These are phyloP conservation scores for Bigelowiella natans DNA, from an alignment of 78 protist genomes.

Conservation along the genomic window DNA sequence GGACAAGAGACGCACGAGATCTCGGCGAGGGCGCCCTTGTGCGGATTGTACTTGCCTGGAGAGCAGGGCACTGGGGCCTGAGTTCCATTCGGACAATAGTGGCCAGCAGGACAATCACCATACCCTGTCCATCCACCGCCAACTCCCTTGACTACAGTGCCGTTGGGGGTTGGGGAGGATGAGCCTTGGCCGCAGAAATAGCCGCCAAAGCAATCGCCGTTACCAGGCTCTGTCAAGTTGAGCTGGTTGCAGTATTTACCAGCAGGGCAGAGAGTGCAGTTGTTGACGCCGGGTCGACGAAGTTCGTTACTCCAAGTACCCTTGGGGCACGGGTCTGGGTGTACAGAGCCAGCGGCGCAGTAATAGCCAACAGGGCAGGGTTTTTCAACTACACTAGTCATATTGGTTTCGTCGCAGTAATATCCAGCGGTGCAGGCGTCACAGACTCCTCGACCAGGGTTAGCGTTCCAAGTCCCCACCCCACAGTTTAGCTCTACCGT, in stretches of 20 bases:
- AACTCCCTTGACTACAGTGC: not conserved
- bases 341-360: not conserved
- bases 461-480: not conserved
- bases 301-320: not conserved
- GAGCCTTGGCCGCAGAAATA: not conserved
- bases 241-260: not conserved
- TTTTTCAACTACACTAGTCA: not conserved
- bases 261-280: not conserved
- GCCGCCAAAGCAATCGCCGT: not conserved
- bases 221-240: not conserved
- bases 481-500: not conserved
- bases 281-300: not conserved
- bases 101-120: not conserved
- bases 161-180: not conserved
- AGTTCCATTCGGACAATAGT: not conserved
- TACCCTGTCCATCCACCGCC: not conserved
- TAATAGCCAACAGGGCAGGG: not conserved
- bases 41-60: not conserved
- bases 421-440: not conserved
- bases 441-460: not conserved
- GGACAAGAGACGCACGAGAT: not conserved
- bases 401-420: not conserved
- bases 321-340: not conserved
- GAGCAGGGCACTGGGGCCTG: not conserved
- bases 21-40: not conserved